Base-by-base conservation (phyloP, 495 filamentous ascomycete genomes). In the Neurospora sp. region DNA sequence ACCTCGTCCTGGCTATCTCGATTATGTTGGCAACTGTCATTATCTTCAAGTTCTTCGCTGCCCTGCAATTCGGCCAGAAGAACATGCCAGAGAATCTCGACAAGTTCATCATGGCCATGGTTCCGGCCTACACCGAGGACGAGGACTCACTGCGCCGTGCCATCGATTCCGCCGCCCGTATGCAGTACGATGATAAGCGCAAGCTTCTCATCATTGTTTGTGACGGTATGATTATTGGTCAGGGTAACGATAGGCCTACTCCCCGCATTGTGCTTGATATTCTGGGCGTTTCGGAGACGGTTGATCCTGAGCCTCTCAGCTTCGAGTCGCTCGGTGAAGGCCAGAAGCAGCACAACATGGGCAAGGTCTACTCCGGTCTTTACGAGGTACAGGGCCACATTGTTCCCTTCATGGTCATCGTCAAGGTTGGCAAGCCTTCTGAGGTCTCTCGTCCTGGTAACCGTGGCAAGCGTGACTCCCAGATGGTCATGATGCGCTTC, bases 171-270 rank as follows among this genome's bases (percentile, higher is more conserved):
- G 92, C 94, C 75, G 94, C 96, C 23, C 89, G 94, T 74, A 97
- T 99, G 94, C 88, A 89, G 72, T 99, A 99, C 81, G 96, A 99
- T 78, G 94, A 99, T 83, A 98, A 98, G 83, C 92, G 96, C 76
- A 99, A 99, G 84, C 87, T 99, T 12, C 85, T 99, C 69, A 90
- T 97, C 73, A 87, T 99, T 69, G 87, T 99, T 73, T 99, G 96
- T 78, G 96, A 99, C 79, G 96, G 96, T 84, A 98, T 99, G 95
- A 98, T 99, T 83, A 95, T 99, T 75, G 96, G 96, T 74, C 94
- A 97, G 83, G 96, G 96, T 76, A 99, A 99, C 81, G 96, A 99
- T 79, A 89, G 92, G 70, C 93, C 96, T 10, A 99, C 96, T 11
- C 96, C 96, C 9, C 88, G 94, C 71, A 99, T 99, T 75, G 96